These are phyloP conservation scores for Talaromyces sp. DNA, from an alignment of 2,329 filamentous ascomycete genomes.

Conservation along the genomic window DNA sequence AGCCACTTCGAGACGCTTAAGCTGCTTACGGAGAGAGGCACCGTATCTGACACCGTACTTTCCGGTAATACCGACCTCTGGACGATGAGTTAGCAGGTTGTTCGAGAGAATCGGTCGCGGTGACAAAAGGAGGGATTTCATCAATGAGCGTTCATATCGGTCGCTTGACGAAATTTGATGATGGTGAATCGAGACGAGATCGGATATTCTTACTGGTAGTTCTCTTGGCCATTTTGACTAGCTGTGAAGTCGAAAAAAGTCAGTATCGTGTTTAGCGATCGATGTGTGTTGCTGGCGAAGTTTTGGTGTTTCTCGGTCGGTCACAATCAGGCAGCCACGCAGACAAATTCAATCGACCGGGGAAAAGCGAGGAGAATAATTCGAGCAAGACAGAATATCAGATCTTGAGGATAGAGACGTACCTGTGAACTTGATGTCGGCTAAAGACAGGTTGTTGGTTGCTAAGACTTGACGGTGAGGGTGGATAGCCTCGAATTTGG, in stretches of 20 bases:
- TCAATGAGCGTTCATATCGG: not conserved
- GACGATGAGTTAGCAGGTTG: slow-evolving; percentile 26
- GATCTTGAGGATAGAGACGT: slow-evolving; percentile 4
- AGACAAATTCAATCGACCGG: not conserved
- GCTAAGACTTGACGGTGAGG: slow-evolving; percentile 9
- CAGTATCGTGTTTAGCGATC: slow-evolving; percentile 11
- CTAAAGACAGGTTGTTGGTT: slow-evolving; percentile 13
- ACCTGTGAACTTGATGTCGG: slow-evolving; percentile 20
- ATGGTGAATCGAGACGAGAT: slow-evolving; percentile 1
- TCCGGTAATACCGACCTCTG: slow-evolving; percentile 94
- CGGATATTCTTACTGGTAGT: slow-evolving; percentile 19
- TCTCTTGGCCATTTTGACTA: slow-evolving; percentile 20
- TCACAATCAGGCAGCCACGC: not conserved
- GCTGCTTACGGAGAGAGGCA: slow-evolving; percentile 98
- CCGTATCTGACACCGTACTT: slow-evolving; percentile 99
- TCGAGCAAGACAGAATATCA: not conserved
- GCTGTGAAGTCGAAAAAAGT: slow-evolving; percentile 3
- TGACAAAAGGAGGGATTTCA: not conserved
- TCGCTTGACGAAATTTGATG: not conserved
- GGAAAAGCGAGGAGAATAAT: not conserved
- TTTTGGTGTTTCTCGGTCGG: slow-evolving; percentile 7
- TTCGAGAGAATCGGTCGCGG: not conserved
- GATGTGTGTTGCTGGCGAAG: not conserved
- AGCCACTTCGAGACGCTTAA: slow-evolving; percentile 99
- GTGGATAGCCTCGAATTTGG: slow-evolving; percentile 18